phyloP scores from a whole-genome alignment of 495 filamentous ascomycete species.

The Aspergillus biplanus region DNA sequence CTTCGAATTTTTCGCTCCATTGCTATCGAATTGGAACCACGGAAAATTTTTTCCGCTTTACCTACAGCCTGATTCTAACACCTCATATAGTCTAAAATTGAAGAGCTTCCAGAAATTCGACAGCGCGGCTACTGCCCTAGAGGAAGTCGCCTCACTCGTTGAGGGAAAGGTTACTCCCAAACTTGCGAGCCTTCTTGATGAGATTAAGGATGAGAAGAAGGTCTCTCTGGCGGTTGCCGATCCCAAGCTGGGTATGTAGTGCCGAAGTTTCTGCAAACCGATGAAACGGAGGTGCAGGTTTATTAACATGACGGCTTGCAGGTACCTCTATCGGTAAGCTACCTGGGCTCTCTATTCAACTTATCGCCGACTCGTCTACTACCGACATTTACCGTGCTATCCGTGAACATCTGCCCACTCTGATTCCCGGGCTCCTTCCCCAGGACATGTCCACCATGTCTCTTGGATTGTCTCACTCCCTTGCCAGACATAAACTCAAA shows the following conservation, averaged over 20 bases:
- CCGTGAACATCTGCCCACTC: conserved; percentile 82
- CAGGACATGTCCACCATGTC: conserved; percentile 90
- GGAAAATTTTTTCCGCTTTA: conserved; percentile 23
- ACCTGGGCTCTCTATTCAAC: conserved; percentile 79
- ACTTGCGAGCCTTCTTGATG: conserved; percentile 77
- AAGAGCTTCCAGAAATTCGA: conserved; percentile 98
- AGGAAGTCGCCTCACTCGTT: conserved; percentile 83
- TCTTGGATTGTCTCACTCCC: conserved; percentile 92
- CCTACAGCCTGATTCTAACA: conserved; percentile 32
- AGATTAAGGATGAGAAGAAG: conserved; percentile 97
- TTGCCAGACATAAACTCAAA: conserved; percentile 98
- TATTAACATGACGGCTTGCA: conserved; percentile 29
- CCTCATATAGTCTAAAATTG: conserved; percentile 73
- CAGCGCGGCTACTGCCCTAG: conserved; percentile 79
- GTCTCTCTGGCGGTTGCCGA: conserved; percentile 93
- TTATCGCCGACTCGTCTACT: conserved; percentile 85
- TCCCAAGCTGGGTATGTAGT: conserved; percentile 78
- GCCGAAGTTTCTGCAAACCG: not conserved
- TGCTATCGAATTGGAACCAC: conserved; percentile 7
- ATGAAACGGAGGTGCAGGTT: not conserved
- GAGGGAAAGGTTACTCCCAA: conserved; percentile 97
- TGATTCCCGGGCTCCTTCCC: conserved; percentile 87
- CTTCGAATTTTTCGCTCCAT: not conserved
- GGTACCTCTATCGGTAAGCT: conserved; percentile 91
- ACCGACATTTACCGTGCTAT: conserved; percentile 91